phyloP scores from a whole-genome alignment of 805 yeast species.

The Ogataea methanolica region DNA sequence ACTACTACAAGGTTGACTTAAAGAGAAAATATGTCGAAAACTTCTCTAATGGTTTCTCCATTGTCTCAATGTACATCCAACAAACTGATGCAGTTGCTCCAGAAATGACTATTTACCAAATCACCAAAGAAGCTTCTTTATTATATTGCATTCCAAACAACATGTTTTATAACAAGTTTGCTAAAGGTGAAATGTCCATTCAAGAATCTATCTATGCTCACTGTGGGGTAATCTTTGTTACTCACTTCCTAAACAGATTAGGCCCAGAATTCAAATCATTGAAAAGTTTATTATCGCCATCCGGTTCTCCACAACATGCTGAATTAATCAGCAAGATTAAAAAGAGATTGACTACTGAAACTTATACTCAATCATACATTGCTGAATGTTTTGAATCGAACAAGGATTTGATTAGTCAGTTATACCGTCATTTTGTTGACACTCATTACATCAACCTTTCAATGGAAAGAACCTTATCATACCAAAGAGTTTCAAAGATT shows the following conservation, averaged over 20 bases:
- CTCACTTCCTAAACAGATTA: constrained; percentile 90
- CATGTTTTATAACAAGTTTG: constrained; percentile 69
- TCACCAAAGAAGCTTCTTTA: constrained; percentile 89
- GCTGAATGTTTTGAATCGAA: constrained; percentile 69
- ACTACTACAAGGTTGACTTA: constrained; percentile 79
- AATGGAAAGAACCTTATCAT: constrained; percentile 75
- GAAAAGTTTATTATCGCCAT: constrained; percentile 55
- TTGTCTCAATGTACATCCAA: constrained; percentile 80
- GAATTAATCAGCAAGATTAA: constrained; percentile 78
- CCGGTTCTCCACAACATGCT: constrained; percentile 57
- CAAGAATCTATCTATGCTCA: constrained; percentile 96
- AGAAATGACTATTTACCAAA: constrained; percentile 80
- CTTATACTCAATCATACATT: constrained; percentile 83
- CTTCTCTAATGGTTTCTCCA: constrained; percentile 82
- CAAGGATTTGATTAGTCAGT: constrained; percentile 67
- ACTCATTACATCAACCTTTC: constrained; percentile 73
- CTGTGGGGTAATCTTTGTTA: constrained; percentile 85
- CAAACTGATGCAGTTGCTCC: constrained; percentile 49
- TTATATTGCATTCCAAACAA: constrained; percentile 89
- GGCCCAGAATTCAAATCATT: constrained; percentile 84
- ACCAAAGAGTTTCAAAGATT: constrained; percentile 77
- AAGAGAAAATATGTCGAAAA: constrained; percentile 93
- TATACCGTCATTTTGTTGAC: constrained; percentile 89
- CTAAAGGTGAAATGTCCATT: constrained; percentile 73
- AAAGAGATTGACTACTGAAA: constrained; percentile 87